Conservation (phyloP, 257 asterid genomes). For the Gentiana dahurica region DNA sequence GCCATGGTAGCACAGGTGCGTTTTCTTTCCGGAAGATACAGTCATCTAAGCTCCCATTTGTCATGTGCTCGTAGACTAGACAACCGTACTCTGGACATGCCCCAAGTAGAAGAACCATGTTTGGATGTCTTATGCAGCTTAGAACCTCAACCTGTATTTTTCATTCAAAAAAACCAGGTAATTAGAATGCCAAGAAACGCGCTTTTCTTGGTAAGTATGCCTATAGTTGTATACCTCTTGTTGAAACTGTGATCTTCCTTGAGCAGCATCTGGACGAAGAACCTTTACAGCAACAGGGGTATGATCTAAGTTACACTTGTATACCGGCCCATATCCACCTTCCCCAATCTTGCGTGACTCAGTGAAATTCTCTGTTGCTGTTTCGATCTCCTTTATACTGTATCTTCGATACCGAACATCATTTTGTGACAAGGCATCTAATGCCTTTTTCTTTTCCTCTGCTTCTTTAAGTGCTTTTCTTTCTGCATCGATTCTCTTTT, state of each 20-base stretch:
- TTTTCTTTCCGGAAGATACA: slow-evolving; percentile 54
- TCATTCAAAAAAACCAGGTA: background rate
- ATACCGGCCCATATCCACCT: slow-evolving; percentile 96
- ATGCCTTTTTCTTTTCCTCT: slow-evolving; percentile 59
- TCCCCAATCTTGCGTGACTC: slow-evolving; percentile 68
- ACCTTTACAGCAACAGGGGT: slow-evolving; percentile 84
- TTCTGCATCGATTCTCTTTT: slow-evolving; percentile 67
- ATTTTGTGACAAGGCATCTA: slow-evolving; percentile 39
- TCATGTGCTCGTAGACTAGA: slow-evolving; percentile 86
- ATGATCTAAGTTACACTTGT: slow-evolving; percentile 63
- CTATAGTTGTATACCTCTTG: slow-evolving; percentile 53
- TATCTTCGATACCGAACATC: slow-evolving; percentile 73
- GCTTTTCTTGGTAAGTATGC: background rate
- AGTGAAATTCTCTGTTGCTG: slow-evolving; percentile 65
- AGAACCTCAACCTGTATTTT: slow-evolving; percentile 74
- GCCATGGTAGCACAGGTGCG: slow-evolving; percentile 76
- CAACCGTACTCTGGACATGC: slow-evolving; percentile 98
- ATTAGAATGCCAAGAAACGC: background rate
- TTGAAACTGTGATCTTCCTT: slow-evolving; percentile 88
- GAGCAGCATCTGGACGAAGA: slow-evolving; percentile 94
- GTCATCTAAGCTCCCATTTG: slow-evolving; percentile 89
- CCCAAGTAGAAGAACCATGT: slow-evolving; percentile 96
- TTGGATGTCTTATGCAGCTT: slow-evolving; percentile 85
- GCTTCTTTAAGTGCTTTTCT: slow-evolving; percentile 59
- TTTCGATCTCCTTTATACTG: slow-evolving; percentile 70